Evolutionary conservation across 2,329 filamentous ascomycete genomes (phyloP).

Genomic region (Exophiala spinifera): DNA sequence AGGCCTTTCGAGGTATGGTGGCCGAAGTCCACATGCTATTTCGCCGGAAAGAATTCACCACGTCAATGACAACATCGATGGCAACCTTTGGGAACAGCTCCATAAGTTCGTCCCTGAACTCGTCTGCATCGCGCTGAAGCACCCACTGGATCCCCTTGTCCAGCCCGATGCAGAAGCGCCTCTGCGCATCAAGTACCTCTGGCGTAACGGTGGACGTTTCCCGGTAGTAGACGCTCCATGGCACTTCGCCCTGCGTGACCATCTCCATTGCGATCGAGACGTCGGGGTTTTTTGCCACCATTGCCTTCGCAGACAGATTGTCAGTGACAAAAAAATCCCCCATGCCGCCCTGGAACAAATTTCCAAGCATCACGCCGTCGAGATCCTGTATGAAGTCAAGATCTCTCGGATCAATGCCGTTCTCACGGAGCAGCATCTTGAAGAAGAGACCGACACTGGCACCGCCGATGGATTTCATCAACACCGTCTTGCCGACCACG

Average conservation of each 20-base stretch:
- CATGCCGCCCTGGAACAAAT: constrained; percentile 17
- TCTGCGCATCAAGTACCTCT: constrained; percentile 10
- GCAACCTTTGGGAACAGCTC: constrained; percentile 14
- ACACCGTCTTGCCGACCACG: constrained; percentile 7
- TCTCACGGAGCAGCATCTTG: constrained; percentile 19
- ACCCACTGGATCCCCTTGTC: constrained; percentile 12
- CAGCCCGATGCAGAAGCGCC: constrained; percentile 13
- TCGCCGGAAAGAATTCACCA: constrained; percentile 8
- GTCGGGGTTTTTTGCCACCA: constrained; percentile 6
- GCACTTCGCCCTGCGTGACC: constrained; percentile 18
- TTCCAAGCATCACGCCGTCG: constrained; percentile 13
- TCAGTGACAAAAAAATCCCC: constrained; percentile 15
- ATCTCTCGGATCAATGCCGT: constrained; percentile 7
- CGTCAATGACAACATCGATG: constrained; percentile 9
- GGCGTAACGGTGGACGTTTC: constrained; percentile 14
- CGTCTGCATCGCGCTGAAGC: constrained; percentile 7
- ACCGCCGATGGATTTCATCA: constrained; percentile 15
- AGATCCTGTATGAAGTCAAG: constrained; percentile 17
- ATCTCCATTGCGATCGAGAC: constrained; percentile 16
- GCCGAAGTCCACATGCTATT: constrained; percentile 16
- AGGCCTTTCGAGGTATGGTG: constrained; percentile 5
- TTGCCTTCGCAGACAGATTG: constrained; percentile 8
- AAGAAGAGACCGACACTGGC: constrained; percentile 18
- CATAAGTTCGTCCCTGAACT: constrained; percentile 10
- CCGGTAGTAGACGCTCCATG: constrained; percentile 19